phyloP scores from a whole-genome alignment of 2,329 filamentous ascomycete species.

The Aspergillus brunneoviolaceus region DNA sequence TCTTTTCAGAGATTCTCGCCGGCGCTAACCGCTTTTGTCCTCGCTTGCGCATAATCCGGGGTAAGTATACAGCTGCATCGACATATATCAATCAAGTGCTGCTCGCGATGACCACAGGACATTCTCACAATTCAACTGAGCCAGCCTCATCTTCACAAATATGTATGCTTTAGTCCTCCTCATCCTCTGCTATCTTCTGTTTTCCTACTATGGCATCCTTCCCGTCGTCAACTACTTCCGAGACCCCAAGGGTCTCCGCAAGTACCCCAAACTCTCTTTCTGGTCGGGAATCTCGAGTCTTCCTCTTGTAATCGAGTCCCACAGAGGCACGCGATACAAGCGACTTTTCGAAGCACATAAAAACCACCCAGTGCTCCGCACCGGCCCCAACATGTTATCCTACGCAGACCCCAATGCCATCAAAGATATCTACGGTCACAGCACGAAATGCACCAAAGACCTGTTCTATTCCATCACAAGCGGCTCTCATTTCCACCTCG shows the following conservation, averaged over 20 bases:
- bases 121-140: not conserved
- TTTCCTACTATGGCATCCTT: slow-evolving; percentile 26
- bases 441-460: slow-evolving; percentile 38
- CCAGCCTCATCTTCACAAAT: not conserved
- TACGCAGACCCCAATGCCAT: slow-evolving; percentile 18
- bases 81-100: not conserved
- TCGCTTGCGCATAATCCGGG: not conserved
- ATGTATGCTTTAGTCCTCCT: not conserved
- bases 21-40: not conserved
- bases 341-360: slow-evolving; percentile 23
- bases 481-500: slow-evolving; percentile 36
- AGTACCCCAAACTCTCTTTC: slow-evolving; percentile 16
- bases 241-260: slow-evolving; percentile 21
- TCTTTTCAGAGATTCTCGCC: not conserved
- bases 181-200: not conserved
- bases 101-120: not conserved
- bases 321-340: slow-evolving; percentile 23
- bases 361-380: slow-evolving; percentile 19
- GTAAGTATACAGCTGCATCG: not conserved
- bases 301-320: slow-evolving; percentile 20
- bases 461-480: slow-evolving; percentile 16
- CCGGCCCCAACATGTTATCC: slow-evolving; percentile 20
- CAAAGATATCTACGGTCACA: slow-evolving; percentile 42
- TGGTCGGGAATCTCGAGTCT: slow-evolving; percentile 18
- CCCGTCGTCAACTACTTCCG: slow-evolving; percentile 18